These are phyloP conservation scores for Lachnellula hyalina DNA, from an alignment of 2,329 filamentous ascomycete species.

Conservation along the genomic window DNA sequence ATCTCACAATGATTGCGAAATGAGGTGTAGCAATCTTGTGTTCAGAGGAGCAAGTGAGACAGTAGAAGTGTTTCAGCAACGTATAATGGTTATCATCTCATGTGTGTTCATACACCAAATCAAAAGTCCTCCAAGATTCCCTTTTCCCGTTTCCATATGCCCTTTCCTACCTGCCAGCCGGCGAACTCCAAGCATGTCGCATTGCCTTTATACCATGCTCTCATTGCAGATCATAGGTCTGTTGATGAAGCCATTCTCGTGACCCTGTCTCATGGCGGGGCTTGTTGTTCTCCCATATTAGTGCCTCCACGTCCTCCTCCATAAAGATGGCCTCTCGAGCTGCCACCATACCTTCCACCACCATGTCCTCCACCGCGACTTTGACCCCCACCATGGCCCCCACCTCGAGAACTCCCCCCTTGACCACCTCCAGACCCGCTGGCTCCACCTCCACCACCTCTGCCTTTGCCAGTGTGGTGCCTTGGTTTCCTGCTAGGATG, in stretches of 20 bases:
- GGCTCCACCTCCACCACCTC: neutral
- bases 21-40: no score
- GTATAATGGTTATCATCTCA: no score
- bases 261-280: neutral
- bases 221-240: neutral
- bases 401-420: neutral
- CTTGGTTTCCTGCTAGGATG: conserved; percentile 6
- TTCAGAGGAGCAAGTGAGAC: no score
- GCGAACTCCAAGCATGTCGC: neutral
- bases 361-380: neutral
- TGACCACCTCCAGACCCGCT: conserved; percentile 3
- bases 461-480: conserved; percentile 10
- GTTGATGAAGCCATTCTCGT: neutral
- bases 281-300: no score
- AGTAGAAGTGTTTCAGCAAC: no score
- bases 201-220: neutral
- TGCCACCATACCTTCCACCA: conserved; percentile 8
- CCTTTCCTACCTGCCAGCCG: neutral
- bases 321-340: conserved; percentile 14
- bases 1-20: no score
- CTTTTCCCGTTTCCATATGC: neutral
- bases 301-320: conserved; percentile 3
- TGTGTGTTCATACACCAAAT: no score
- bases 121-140: no score
- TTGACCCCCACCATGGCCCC: neutral